Conservation (phyloP, 805 yeast species). For the Danielozyma ontarioensis region DNA sequence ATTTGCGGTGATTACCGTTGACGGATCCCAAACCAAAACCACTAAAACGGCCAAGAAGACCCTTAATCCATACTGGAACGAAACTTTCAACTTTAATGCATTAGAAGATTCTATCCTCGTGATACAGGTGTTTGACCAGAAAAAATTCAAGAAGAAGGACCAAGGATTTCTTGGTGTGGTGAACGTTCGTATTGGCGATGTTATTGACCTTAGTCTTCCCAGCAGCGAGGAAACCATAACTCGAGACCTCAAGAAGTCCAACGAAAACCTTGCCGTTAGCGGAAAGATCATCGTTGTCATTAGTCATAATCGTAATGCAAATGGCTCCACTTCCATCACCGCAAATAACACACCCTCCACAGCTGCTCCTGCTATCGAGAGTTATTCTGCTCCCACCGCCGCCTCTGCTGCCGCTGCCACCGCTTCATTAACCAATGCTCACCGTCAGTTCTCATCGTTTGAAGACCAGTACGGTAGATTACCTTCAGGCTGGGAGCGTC, state of each 20-base stretch:
- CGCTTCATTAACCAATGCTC: constrained; percentile 10
- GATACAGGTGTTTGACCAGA: constrained; percentile 93
- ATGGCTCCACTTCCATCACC: constrained; percentile 7
- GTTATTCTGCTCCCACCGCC: constrained; percentile 7
- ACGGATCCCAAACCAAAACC: constrained; percentile 92
- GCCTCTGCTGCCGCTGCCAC: constrained; percentile 8
- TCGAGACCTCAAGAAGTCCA: constrained; percentile 84
- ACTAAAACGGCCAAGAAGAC: constrained; percentile 93
- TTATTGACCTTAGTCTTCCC: constrained; percentile 57
- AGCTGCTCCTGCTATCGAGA: constrained; percentile 4
- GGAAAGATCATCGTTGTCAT: constrained; percentile 84
- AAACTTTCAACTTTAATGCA: constrained; percentile 70
- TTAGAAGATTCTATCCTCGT: constrained; percentile 83
- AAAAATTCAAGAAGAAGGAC: constrained; percentile 95
- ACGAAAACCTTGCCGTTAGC: constrained; percentile 87
- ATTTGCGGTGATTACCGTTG: constrained; percentile 95
- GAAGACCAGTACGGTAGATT: constrained; percentile 95
- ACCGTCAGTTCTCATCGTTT: constrained; percentile 81
- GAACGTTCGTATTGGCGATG: constrained; percentile 85
- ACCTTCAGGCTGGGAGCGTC: constrained; percentile 98
- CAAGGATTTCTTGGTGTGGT: constrained; percentile 98
- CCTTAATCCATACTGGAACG: constrained; percentile 97
- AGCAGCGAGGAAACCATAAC: constrained; percentile 79
- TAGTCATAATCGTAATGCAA: constrained; percentile 36
- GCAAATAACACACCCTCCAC: constrained; percentile 6